Conservation (phyloP, 257 asterid genomes). For the Voacanga thouarsii region DNA sequence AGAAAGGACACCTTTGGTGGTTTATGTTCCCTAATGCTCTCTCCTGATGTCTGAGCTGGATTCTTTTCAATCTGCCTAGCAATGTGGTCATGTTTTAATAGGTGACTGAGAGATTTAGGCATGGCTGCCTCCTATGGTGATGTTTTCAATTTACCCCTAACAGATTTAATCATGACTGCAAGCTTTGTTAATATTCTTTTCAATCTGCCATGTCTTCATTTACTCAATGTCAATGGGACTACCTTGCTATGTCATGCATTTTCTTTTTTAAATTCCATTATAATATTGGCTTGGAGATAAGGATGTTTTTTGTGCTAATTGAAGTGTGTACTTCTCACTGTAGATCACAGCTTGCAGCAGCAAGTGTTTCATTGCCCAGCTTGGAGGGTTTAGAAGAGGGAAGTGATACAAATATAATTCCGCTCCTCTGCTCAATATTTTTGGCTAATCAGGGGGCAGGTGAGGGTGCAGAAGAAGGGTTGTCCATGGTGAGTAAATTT, state of each 20-base stretch:
- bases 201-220: background rate
- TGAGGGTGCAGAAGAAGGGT: conserved; percentile 63
- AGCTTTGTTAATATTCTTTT: background rate
- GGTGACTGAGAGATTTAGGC: background rate
- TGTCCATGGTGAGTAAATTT: conserved; percentile 52
- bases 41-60: background rate
- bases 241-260: background rate
- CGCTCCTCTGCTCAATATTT: conserved; percentile 67
- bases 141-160: background rate
- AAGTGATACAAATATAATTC: conserved; percentile 45
- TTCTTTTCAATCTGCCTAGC: background rate
- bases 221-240: background rate
- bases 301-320: background rate
- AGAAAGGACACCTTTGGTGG: background rate
- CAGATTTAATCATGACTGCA: background rate
- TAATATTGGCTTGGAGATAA: background rate
- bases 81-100: background rate
- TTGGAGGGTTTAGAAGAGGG: conserved; percentile 33
- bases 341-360: conserved; percentile 52
- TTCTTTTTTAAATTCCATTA: background rate
- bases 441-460: conserved; percentile 74
- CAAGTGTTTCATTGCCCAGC: conserved; percentile 47
- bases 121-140: background rate
- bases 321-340: background rate
- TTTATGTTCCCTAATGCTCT: background rate